Conservation (phyloP, 305 asterid species). For the Fraxinus floribunda region DNA sequence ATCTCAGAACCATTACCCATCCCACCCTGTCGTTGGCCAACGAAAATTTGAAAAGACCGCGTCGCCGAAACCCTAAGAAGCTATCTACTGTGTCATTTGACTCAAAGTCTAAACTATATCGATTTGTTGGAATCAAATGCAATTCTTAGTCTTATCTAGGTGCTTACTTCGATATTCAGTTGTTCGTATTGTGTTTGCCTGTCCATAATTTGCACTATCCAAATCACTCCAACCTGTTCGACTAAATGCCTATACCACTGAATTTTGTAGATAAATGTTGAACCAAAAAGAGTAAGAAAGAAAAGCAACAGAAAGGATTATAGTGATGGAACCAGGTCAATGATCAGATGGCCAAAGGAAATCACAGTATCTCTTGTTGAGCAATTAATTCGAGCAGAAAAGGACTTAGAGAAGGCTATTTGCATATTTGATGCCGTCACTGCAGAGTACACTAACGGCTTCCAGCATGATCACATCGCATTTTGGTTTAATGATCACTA, state of each 20-base stretch:
- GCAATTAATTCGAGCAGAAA: slow-evolving; percentile 65
- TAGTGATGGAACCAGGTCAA: slow-evolving; percentile 40
- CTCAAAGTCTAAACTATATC: not conserved
- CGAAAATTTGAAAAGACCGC: not conserved
- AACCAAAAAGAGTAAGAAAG: not conserved
- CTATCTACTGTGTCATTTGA: not conserved
- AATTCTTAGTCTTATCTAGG: not conserved
- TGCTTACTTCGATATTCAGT: not conserved
- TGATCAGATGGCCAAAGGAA: slow-evolving; percentile 72
- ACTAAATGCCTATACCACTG: not conserved
- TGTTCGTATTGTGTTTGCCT: too few species aligned
- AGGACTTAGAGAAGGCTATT: slow-evolving; percentile 63
- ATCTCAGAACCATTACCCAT: too few species aligned
- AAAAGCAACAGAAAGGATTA: not conserved
- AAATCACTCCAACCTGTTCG: too few species aligned
- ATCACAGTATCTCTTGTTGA: slow-evolving; percentile 64
- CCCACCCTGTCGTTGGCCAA: too few species aligned
- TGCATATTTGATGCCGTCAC: slow-evolving; percentile 84
- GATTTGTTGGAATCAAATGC: not conserved
- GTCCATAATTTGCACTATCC: too few species aligned
- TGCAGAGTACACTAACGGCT: slow-evolving; percentile 73
- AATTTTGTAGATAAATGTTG: not conserved
- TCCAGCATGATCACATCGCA: slow-evolving; percentile 57
- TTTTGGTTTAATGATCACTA: slow-evolving; percentile 55
- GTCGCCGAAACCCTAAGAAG: not conserved